phyloP scores from a whole-genome alignment of 176 grass and related monocot genomes.

The Oryza officinalis region DNA sequence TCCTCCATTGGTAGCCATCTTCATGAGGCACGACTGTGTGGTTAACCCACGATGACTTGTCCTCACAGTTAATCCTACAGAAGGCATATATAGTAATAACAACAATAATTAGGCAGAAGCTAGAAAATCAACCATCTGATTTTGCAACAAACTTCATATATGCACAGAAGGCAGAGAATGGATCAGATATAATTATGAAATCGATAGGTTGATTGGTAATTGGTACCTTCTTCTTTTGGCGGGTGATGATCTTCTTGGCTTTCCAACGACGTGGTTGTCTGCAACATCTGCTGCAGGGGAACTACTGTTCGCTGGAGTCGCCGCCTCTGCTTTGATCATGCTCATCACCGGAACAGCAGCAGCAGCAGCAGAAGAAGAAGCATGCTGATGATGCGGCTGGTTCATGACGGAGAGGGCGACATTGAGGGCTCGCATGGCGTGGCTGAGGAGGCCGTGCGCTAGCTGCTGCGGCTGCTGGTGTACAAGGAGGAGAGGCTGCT shows the following conservation, averaged over 20 bases:
- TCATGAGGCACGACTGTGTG: neutral
- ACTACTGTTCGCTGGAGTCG: neutral
- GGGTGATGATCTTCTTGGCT: neutral
- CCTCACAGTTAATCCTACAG: neutral
- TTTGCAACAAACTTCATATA: too few relatives aligned
- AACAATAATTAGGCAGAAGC: too few relatives aligned
- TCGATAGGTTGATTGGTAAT: too few relatives aligned
- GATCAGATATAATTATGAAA: too few relatives aligned
- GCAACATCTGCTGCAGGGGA: neutral
- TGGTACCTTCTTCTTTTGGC: constrained; percentile 31
- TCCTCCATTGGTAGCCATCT: constrained; percentile 34
- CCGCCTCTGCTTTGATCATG: neutral
- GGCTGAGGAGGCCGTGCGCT: neutral
- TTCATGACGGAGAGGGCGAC: constrained; percentile 38
- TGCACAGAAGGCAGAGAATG: too few relatives aligned
- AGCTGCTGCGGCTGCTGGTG: neutral
- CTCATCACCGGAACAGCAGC: neutral
- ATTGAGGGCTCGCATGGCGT: constrained; percentile 35
- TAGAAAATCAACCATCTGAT: neutral
- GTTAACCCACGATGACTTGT: neutral
- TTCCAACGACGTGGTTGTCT: neutral
- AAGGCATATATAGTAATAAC: too few relatives aligned
- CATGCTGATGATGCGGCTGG: neutral
- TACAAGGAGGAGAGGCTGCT: constrained; percentile 2
- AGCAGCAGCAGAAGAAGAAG: neutral